These are phyloP conservation scores for Paramarasmius palmivorus DNA, from an alignment of 1,284 basidiomycete species.

Conservation along the genomic window DNA sequence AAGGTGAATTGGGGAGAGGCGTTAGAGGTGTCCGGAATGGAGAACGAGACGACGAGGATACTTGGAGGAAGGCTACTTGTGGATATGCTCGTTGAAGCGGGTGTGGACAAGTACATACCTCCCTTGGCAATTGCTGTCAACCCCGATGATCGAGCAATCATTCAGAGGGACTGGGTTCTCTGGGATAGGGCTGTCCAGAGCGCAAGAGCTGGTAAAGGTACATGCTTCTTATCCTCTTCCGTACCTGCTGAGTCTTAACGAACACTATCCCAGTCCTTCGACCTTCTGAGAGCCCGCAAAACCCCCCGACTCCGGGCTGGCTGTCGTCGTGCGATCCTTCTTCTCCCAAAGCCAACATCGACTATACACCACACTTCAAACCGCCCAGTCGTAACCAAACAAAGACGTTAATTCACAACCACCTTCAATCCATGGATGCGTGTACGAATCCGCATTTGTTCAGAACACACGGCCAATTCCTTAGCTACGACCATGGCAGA, in stretches of 20 bases:
- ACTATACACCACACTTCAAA: background rate
- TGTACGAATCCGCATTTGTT: conserved; percentile 54
- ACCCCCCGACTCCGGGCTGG: conserved; percentile 27
- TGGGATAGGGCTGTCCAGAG: conserved; percentile 35
- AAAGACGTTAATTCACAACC: conserved; percentile 50
- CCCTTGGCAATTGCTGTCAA: conserved; percentile 37
- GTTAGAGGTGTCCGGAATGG: background rate
- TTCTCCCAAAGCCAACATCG: conserved; percentile 29
- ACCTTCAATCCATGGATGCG: conserved; percentile 55
- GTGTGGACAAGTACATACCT: conserved; percentile 32
- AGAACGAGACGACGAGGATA: background rate
- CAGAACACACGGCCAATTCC: conserved; percentile 54
- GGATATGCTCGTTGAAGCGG: conserved; percentile 25
- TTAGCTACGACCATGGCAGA: conserved; percentile 34
- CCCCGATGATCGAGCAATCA: conserved; percentile 42
- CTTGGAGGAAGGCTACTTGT: conserved; percentile 28
- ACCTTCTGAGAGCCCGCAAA: background rate
- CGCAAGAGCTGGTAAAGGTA: conserved; percentile 29
- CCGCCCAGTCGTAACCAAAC: background rate
- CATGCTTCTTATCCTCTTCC: too few relatives aligned
- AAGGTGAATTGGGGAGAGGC: background rate
- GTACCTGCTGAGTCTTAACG: too few relatives aligned
- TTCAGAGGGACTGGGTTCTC: conserved; percentile 37
- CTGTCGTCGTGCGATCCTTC: conserved; percentile 36
- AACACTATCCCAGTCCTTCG: too few relatives aligned